Evolutionary conservation across 2,329 filamentous ascomycete species (phyloP).

Genomic region (Ceratocystis cubensis): DNA sequence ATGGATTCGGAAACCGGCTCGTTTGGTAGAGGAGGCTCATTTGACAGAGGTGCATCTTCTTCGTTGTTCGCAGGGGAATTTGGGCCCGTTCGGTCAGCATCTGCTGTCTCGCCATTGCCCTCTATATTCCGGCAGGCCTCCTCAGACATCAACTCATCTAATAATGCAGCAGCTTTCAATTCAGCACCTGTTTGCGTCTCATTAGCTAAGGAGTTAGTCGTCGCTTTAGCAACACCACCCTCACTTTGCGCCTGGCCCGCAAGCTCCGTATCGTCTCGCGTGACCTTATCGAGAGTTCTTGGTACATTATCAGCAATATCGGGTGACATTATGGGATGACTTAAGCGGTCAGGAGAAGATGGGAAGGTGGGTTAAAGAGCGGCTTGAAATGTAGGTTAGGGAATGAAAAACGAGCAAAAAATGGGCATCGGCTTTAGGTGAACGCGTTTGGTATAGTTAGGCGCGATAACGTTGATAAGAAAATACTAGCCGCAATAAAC

Average conservation of each 20-base stretch:
- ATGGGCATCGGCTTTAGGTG: background rate
- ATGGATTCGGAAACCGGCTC: constrained; percentile 18
- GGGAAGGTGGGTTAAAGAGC: background rate
- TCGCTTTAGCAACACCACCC: background rate
- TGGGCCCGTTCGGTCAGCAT: background rate
- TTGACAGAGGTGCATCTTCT: background rate
- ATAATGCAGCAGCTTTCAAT: constrained; percentile 11
- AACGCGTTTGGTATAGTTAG: background rate
- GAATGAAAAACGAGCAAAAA: background rate
- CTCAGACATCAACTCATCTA: constrained; percentile 10
- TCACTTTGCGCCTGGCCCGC: constrained; percentile 1
- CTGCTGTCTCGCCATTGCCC: background rate
- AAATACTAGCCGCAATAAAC: constrained; percentile 2
- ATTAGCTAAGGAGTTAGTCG: background rate
- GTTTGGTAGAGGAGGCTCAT: constrained; percentile 17
- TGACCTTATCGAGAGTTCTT: background rate
- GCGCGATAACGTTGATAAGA: background rate
- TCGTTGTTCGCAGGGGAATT: constrained; percentile 17
- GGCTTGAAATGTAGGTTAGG: background rate
- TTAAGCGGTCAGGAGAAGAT: background rate
- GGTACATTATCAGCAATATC: background rate
- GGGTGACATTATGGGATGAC: background rate
- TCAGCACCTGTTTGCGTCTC: constrained; percentile 5
- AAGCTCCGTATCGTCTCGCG: background rate
- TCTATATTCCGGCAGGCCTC: background rate